A percentile compares a stretch with the other conserved stretches of the same genome.
phyloP scores from a whole-genome alignment of 345 rosid species.

The Lagerstroemia speciosa region DNA sequence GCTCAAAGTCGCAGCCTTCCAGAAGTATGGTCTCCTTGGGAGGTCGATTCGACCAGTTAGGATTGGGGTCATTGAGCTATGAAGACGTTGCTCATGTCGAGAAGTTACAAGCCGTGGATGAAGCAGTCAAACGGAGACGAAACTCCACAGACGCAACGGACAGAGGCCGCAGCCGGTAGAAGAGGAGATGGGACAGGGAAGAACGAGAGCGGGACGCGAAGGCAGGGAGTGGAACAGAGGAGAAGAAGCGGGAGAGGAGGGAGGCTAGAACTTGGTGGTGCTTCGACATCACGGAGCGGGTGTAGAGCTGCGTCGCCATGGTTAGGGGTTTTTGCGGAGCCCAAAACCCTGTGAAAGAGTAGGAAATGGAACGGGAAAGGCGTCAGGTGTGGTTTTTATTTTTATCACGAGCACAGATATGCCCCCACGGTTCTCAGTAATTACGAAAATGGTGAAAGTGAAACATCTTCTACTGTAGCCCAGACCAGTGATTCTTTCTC shows the following conservation, averaged over 20 bases:
- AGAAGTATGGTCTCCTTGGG: constrained; percentile 88
- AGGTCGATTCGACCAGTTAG: constrained; percentile 89
- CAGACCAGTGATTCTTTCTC: too few relatives aligned
- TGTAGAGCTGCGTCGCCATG: constrained; percentile 33
- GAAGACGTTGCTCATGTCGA: constrained; percentile 45
- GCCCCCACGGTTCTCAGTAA: not conserved
- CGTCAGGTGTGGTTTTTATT: not conserved
- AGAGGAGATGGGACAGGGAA: not conserved
- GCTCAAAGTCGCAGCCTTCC: constrained; percentile 88
- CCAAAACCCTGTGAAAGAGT: too few relatives aligned
- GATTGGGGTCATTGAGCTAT: constrained; percentile 59
- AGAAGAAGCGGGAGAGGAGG: constrained; percentile 15
- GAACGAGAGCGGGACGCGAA: not conserved
- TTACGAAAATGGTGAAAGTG: not conserved
- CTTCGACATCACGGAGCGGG: constrained; percentile 23
- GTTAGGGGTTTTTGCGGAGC: too few relatives aligned
- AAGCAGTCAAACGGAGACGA: constrained; percentile 13
- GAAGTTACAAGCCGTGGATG: constrained; percentile 19
- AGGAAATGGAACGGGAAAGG: not conserved
- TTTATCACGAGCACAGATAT: not conserved
- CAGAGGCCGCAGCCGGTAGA: constrained; percentile 17
- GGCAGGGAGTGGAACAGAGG: constrained; percentile 8
- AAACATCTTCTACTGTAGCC: too few relatives aligned
- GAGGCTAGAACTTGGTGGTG: constrained; percentile 26
- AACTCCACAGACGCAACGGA: constrained; percentile 9